Evolutionary conservation across 495 filamentous ascomycete species (phyloP).

Genomic region (Penicillium lagena): DNA sequence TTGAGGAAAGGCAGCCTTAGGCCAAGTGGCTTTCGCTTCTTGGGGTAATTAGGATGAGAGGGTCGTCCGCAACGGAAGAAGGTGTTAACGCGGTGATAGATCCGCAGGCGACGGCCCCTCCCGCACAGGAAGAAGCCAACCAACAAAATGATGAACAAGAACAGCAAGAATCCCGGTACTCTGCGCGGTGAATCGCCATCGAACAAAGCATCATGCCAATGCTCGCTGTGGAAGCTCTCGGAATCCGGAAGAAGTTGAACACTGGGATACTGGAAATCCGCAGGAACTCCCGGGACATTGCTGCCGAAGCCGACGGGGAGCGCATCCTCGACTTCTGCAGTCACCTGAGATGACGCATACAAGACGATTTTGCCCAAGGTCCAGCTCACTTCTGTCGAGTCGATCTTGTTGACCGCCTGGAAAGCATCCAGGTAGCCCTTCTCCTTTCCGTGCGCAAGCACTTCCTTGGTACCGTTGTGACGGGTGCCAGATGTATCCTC

Average conservation of each 20-base stretch:
- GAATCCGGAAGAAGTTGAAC: constrained; percentile 40
- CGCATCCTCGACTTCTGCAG: constrained; percentile 48
- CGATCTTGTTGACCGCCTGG: constrained; percentile 88
- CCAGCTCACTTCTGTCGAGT: constrained; percentile 94
- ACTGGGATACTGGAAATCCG: constrained; percentile 84
- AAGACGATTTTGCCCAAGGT: constrained; percentile 97
- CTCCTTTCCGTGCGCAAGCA: constrained; percentile 61
- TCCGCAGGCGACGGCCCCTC: constrained; percentile 61
- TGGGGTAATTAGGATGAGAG: constrained; percentile 45
- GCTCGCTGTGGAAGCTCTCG: constrained; percentile 47
- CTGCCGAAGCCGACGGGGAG: constrained; percentile 87
- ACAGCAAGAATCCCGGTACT: constrained; percentile 67
- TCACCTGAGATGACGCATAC: constrained; percentile 86
- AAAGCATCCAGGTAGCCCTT: constrained; percentile 86
- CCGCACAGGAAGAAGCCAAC: constrained; percentile 60
- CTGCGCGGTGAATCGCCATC: constrained; percentile 53
- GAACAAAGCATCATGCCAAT: constrained; percentile 71
- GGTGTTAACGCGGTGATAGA: constrained; percentile 53
- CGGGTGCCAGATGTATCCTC: constrained; percentile 47
- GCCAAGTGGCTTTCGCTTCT: constrained; percentile 45
- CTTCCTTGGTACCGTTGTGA: constrained; percentile 71
- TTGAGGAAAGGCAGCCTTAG: constrained; percentile 49
- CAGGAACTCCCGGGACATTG: constrained; percentile 61
- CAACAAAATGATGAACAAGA: constrained; percentile 65
- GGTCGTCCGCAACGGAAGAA: constrained; percentile 44